Percentiles rank a stretch among this genome's conserved stretches.
phyloP scores from a whole-genome alignment of 2,329 filamentous ascomycete species.

The Torrubiellomyces zombiae region DNA sequence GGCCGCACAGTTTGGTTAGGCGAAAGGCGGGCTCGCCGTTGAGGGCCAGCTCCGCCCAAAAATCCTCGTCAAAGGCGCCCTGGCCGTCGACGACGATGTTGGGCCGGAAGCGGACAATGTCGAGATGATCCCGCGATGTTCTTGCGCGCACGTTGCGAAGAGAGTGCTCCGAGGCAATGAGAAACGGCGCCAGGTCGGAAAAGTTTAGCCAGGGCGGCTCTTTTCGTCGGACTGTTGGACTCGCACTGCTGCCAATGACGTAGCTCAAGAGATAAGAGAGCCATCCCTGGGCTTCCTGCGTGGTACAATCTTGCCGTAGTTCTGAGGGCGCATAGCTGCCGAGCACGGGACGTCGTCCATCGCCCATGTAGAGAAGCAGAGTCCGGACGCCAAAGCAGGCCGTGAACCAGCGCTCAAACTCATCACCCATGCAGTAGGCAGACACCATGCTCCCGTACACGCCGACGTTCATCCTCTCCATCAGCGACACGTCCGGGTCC shows the following conservation, averaged over 20 bases:
- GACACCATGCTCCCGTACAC: slow-evolving; percentile 42
- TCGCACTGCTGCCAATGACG: slow-evolving; percentile 8
- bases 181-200: slow-evolving; percentile 57
- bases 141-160: slow-evolving; percentile 47
- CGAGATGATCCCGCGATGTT: slow-evolving; percentile 33
- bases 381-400: slow-evolving; percentile 45
- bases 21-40: slow-evolving; percentile 22
- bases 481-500: slow-evolving; percentile 26
- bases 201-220: slow-evolving; percentile 45
- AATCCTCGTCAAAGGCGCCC: slow-evolving; percentile 52
- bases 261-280: slow-evolving; percentile 17
- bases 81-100: slow-evolving; percentile 53
- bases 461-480: slow-evolving; percentile 33
- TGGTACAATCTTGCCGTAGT: slow-evolving; percentile 8
- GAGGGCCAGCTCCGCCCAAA: slow-evolving; percentile 46
- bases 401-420: slow-evolving; percentile 50
- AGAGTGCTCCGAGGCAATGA: slow-evolving; percentile 55
- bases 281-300: slow-evolving; percentile 16
- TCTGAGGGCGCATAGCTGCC: slow-evolving; percentile 37
- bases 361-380: slow-evolving; percentile 48
- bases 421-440: slow-evolving; percentile 45
- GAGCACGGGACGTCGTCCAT: slow-evolving; percentile 40
- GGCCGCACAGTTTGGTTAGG: slow-evolving; percentile 52
- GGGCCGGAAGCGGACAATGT: slow-evolving; percentile 54
- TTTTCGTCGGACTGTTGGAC: no score